A percentile compares a stretch with the other conserved stretches of the same genome.
Conservation (phyloP, 768 basidiomycete species). For the Crepidotus variabilis region DNA sequence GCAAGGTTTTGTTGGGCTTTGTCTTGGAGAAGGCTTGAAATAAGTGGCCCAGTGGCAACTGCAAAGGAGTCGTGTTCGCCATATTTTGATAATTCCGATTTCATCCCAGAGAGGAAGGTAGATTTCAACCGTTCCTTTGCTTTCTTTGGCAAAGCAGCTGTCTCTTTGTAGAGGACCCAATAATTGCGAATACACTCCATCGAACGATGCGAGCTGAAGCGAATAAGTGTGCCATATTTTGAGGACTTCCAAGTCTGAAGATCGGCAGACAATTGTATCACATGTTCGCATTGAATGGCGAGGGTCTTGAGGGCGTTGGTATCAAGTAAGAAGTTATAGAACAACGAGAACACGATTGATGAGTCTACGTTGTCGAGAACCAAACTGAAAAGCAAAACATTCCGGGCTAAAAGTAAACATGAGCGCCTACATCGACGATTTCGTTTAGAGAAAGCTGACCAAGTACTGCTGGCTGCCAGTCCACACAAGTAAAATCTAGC, state of each 20-base stretch:
- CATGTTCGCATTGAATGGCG: slow-evolving; percentile 32
- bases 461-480: slow-evolving; percentile 43
- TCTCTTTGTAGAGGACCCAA: slow-evolving; percentile 34
- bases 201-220: slow-evolving; percentile 35
- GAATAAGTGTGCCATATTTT: slow-evolving; percentile 32
- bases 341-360: slow-evolving; percentile 38
- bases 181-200: slow-evolving; percentile 34
- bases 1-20: not conserved
- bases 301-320: slow-evolving; percentile 27
- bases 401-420: slow-evolving; percentile 35
- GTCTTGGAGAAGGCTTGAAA: slow-evolving; percentile 1
- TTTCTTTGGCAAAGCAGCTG: slow-evolving; percentile 19
- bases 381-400: slow-evolving; percentile 42
- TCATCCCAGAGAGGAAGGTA: slow-evolving; percentile 17
- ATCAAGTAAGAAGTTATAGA: slow-evolving; percentile 46
- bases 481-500: slow-evolving; percentile 50
- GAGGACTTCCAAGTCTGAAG: slow-evolving; percentile 35
- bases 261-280: slow-evolving; percentile 27
- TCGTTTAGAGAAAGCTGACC: slow-evolving; percentile 23
- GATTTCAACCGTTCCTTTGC: slow-evolving; percentile 18
- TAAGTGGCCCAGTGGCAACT: slow-evolving; percentile 36
- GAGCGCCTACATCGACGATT: not conserved
- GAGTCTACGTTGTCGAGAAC: slow-evolving; percentile 27
- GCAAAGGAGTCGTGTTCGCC: slow-evolving; percentile 6
- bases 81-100: slow-evolving; percentile 9